These are phyloP conservation scores for Paramecium sonneborni DNA, from an alignment of 73 alveolate genomes.

Conservation along the genomic window DNA sequence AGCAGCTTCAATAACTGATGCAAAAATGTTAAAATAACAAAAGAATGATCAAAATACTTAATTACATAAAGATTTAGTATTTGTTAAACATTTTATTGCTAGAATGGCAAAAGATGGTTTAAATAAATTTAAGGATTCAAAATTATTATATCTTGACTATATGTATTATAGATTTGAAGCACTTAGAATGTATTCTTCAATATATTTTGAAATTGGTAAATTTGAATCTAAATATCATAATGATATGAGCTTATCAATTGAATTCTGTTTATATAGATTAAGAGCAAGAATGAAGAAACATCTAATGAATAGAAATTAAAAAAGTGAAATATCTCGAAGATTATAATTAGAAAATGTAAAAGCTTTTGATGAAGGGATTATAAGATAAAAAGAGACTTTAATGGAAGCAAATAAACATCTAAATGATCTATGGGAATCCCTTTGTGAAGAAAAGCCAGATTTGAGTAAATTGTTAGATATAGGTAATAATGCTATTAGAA, in stretches of 20 bases:
- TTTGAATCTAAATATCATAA: constrained; percentile 59
- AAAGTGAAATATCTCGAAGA: constrained; percentile 45
- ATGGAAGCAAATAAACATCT: constrained; percentile 31
- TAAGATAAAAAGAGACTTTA: constrained; percentile 10
- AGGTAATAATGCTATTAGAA: constrained; percentile 27
- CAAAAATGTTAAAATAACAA: neutral
- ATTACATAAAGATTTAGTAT: constrained; percentile 57
- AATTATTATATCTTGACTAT: constrained; percentile 41
- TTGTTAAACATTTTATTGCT: constrained; percentile 62
- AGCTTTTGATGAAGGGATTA: constrained; percentile 58
- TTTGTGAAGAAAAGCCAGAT: constrained; percentile 58
- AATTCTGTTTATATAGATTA: constrained; percentile 57
- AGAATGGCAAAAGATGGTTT: constrained; percentile 61
- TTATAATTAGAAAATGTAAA: constrained; percentile 52
- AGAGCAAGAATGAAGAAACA: constrained; percentile 28
- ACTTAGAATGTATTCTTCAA: constrained; percentile 54
- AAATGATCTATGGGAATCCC: constrained; percentile 47
- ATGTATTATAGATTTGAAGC: constrained; percentile 64
- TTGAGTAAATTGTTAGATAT: constrained; percentile 50
- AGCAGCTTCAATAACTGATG: neutral
- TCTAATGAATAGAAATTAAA: constrained; percentile 33
- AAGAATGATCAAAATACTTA: constrained; percentile 29
- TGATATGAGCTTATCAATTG: constrained; percentile 44
- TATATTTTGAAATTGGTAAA: neutral
- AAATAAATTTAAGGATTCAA: constrained; percentile 60